Evolutionary conservation across 176 grass and related monocot genomes (phyloP).

Genomic region (Canna indica): DNA sequence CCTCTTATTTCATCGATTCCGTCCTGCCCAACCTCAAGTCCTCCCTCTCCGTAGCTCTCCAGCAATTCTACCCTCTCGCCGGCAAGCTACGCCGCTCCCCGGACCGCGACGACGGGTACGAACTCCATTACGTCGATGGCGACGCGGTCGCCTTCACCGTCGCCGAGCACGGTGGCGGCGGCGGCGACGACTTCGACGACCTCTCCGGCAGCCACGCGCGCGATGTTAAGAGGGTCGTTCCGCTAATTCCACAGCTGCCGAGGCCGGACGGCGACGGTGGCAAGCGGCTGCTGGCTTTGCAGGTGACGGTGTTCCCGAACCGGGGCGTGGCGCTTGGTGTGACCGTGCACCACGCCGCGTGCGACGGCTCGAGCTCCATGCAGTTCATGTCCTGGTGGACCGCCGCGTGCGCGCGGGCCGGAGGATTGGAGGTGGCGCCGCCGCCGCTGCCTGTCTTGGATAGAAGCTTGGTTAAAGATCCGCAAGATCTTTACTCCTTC

Average conservation of each 20-base stretch:
- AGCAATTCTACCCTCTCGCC: conserved; percentile 24
- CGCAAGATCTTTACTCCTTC: neutral
- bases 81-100: conserved; percentile 13
- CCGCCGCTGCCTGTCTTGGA: conserved; percentile 9
- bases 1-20: conserved; percentile 5
- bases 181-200: conserved; percentile 9
- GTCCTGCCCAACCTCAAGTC: conserved; percentile 7
- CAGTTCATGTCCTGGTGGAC: conserved; percentile 41
- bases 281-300: conserved; percentile 23
- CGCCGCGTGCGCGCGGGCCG: neutral
- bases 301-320: conserved; percentile 36
- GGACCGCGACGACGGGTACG: neutral
- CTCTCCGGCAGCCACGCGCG: conserved; percentile 1
- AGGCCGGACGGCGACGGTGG: neutral
- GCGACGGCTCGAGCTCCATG: conserved; percentile 30
- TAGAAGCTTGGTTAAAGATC: conserved; percentile 24
- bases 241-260: conserved; percentile 21
- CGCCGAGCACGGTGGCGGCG: conserved; percentile 10
- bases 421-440: neutral
- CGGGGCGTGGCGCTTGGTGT: conserved; percentile 31
- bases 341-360: conserved; percentile 30
- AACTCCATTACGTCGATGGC: conserved; percentile 23
- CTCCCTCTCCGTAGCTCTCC: conserved; percentile 24
- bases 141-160: conserved; percentile 24
- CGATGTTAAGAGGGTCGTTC: conserved; percentile 8